Base-by-base conservation (phyloP, 2,329 filamentous ascomycete species). In the Venturia pyrina region DNA sequence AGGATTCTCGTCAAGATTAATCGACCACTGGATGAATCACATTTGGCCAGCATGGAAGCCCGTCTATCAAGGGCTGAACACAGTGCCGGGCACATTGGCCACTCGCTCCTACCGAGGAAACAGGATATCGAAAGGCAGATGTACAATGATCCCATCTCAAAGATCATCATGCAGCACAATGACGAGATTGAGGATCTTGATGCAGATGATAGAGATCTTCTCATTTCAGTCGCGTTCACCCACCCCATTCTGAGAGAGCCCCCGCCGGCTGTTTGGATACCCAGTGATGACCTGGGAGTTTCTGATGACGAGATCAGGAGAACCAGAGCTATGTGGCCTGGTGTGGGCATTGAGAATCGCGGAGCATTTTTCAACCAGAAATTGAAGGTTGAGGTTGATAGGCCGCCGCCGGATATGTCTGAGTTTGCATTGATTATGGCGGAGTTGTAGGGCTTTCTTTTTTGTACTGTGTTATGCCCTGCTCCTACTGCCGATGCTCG, bases 101-200 rank as follows among this genome's bases (percentile, higher is more conserved):
- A 65, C 37, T 37, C 37, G 13, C 65, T 66, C 5, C 40, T 64
- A 11, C 65, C 65, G 10, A 37, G 60, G 8, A 37, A 46, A 79
- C 71, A 56, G 69, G 69, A 70, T 67, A 78, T 80, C 69, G 75
- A 85, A 63, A 76, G 79, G 80, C 10, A 89, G 89, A 89, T 8
- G 88, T 91, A 62, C 53, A 63, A 66, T 44, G 65, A 66, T 64
- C 65, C 65, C 24, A 65, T 65, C 40, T 65, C 53, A 2, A 65
- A 62, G 19, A 65, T 65, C 41, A 65, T 65, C 41, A 53, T 65
- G 64, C 64, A 65, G 37, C 64, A 89, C 71, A 88, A 93, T 69
- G 93, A 98, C 73, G 92, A 96, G 79, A 87, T 98, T 68, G 93
- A 97, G 75, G 95, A 98, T 73, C 81, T 99, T 62, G 95, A 90